A percentile compares a stretch with the other conserved stretches of the same genome.
These are phyloP conservation scores for Eutrema japonicum DNA, from an alignment of 345 rosid species.

Conservation along the genomic window DNA sequence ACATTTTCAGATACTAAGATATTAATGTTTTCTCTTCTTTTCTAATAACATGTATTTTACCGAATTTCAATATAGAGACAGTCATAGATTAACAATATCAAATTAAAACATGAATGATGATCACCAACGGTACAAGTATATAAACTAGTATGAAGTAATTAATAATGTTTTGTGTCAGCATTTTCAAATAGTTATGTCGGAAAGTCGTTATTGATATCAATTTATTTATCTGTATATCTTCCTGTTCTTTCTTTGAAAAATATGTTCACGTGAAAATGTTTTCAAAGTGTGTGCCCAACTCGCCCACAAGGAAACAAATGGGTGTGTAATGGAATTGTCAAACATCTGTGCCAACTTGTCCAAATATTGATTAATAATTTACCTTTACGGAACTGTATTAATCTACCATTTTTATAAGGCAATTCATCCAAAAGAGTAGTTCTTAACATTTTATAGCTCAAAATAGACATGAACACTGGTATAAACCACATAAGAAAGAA, in stretches of 20 bases:
- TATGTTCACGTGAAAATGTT: not conserved
- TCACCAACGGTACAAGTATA: not conserved
- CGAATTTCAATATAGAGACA: no score
- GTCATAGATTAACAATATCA: no score
- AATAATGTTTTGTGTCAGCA: not conserved
- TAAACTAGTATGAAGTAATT: not conserved
- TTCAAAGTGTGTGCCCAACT: slow-evolving; percentile 32
- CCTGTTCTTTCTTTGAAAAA: not conserved
- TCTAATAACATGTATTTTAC: no score
- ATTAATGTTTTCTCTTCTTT: no score
- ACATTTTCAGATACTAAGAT: no score
- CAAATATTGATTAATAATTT: not conserved
- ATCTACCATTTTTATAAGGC: not conserved
- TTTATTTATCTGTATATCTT: not conserved
- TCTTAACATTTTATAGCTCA: slow-evolving; percentile 3
- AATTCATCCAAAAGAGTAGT: not conserved
- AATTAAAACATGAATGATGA: no score
- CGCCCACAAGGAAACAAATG: not conserved
- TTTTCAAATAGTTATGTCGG: no score
- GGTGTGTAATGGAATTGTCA: slow-evolving; percentile 19
- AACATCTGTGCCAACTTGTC: slow-evolving; percentile 22
- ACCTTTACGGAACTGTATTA: not conserved
- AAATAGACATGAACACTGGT: slow-evolving; percentile 1
- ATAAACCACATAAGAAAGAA: slow-evolving; percentile 8
- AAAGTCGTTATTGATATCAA: not conserved